Conservation (phyloP, 1,139 yeast species). For the Blastobotrys petasosporus region DNA sequence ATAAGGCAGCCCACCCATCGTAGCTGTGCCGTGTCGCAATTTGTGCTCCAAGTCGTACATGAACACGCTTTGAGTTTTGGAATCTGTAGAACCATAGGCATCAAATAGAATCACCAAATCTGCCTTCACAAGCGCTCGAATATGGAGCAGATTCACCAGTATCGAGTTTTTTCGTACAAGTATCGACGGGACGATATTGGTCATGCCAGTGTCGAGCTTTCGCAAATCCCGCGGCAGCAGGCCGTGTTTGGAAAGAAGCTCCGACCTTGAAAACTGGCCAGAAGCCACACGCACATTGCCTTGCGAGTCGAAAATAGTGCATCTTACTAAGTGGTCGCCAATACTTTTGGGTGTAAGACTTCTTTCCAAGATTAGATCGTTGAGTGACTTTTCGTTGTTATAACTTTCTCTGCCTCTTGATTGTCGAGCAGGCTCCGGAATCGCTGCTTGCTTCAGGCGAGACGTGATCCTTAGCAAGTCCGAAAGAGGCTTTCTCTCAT, state of each 20-base stretch:
- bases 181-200: slow-evolving; percentile 85
- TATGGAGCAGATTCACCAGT: slow-evolving; percentile 72
- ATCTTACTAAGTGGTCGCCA: slow-evolving; percentile 40
- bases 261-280: slow-evolving; percentile 70
- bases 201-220: slow-evolving; percentile 81
- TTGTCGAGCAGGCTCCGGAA: no score
- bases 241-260: slow-evolving; percentile 67
- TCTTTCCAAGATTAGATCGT: slow-evolving; percentile 32
- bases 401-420: no score
- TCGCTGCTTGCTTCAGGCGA: no score
- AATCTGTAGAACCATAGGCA: slow-evolving; percentile 53
- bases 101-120: slow-evolving; percentile 83
- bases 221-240: slow-evolving; percentile 77
- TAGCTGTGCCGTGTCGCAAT: slow-evolving; percentile 42
- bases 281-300: slow-evolving; percentile 75
- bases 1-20: slow-evolving; percentile 44
- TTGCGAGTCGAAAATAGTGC: slow-evolving; percentile 69
- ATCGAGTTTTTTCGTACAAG: slow-evolving; percentile 74
- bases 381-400: slow-evolving; percentile 3
- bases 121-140: slow-evolving; percentile 76
- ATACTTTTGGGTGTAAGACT: slow-evolving; percentile 29
- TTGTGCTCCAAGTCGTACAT: slow-evolving; percentile 84
- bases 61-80: slow-evolving; percentile 65
- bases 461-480: no score
- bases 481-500: no score